phyloP scores from a whole-genome alignment of 257 asterid genomes.

The Lithospermum erythrorhizon region DNA sequence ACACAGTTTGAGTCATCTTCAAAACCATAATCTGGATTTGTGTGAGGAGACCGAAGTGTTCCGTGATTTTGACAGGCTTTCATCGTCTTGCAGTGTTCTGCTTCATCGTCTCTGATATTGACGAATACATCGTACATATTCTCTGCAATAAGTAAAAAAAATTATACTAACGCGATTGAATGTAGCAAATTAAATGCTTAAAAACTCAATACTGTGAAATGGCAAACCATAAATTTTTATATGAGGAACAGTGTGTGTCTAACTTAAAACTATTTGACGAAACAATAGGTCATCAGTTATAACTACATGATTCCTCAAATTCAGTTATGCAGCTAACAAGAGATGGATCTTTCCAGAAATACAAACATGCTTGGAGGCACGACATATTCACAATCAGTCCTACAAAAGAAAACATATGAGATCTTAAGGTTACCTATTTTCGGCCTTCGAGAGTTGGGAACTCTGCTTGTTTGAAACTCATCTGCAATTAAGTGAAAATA shows the following conservation, averaged over 20 bases:
- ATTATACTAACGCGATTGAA: background rate
- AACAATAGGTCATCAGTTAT: background rate
- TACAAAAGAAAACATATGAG: background rate
- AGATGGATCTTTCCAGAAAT: background rate
- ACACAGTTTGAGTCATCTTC: slow-evolving; percentile 34
- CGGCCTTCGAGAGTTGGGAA: slow-evolving; percentile 77
- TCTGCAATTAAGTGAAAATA: slow-evolving; percentile 30
- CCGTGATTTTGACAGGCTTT: slow-evolving; percentile 91
- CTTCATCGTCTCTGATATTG: slow-evolving; percentile 91
- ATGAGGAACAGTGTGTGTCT: background rate
- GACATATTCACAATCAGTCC: background rate
- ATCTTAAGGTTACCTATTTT: slow-evolving; percentile 50
- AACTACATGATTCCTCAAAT: background rate
- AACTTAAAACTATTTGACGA: background rate
- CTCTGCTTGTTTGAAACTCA: slow-evolving; percentile 82
- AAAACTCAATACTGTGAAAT: too few species aligned
- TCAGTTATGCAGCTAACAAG: background rate
- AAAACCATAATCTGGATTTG: slow-evolving; percentile 14
- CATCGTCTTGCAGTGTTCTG: slow-evolving; percentile 98
- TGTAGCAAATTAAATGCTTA: background rate
- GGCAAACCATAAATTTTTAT: too few species aligned
- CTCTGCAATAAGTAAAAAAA: slow-evolving; percentile 27
- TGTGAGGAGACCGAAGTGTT: slow-evolving; percentile 83
- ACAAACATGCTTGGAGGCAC: background rate
- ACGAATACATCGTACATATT: slow-evolving; percentile 75